These are phyloP conservation scores for Arabidopsis hybrid DNA, from an alignment of 441 rosid species.

Conservation along the genomic window DNA sequence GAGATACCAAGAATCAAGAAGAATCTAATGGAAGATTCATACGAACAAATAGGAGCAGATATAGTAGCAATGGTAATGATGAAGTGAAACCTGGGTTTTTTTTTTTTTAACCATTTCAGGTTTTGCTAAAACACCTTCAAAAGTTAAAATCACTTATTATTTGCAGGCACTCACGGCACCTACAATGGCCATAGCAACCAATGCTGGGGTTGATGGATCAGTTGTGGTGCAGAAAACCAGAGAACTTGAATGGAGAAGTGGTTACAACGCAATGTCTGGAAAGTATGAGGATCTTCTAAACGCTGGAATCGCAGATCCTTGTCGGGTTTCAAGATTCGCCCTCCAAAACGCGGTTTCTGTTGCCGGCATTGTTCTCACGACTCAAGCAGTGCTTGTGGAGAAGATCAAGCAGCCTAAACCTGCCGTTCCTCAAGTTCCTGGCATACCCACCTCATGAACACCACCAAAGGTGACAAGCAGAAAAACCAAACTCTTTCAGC, in stretches of 20 bases:
- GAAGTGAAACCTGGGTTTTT: neutral
- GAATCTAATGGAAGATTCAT: constrained; percentile 59
- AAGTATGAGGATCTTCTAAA: constrained; percentile 72
- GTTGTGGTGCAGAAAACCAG: constrained; percentile 73
- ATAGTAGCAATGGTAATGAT: constrained; percentile 63
- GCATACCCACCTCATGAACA: constrained; percentile 54
- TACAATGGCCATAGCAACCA: constrained; percentile 74
- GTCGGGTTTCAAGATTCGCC: constrained; percentile 81
- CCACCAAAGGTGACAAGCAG: constrained; percentile 28
- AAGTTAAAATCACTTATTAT: neutral
- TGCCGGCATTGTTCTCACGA: constrained; percentile 76
- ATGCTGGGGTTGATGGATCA: constrained; percentile 78
- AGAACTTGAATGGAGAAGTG: constrained; percentile 64
- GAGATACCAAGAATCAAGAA: constrained; percentile 55
- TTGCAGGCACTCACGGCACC: constrained; percentile 81
- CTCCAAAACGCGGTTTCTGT: constrained; percentile 84
- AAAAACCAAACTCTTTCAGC: constrained; percentile 11
- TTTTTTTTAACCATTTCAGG: constrained; percentile 1
- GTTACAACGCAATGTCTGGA: constrained; percentile 80
- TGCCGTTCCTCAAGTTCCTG: constrained; percentile 68
- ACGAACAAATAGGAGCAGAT: constrained; percentile 81
- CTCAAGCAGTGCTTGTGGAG: constrained; percentile 81
- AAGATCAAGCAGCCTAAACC: constrained; percentile 69
- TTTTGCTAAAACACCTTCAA: neutral
- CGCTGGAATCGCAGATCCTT: constrained; percentile 74